Percentiles rank a stretch among this genome's conserved stretches.
Evolutionary conservation across 2,329 filamentous ascomycete genomes (phyloP).

Genomic region (Myriosclerotinia scirpicola): DNA sequence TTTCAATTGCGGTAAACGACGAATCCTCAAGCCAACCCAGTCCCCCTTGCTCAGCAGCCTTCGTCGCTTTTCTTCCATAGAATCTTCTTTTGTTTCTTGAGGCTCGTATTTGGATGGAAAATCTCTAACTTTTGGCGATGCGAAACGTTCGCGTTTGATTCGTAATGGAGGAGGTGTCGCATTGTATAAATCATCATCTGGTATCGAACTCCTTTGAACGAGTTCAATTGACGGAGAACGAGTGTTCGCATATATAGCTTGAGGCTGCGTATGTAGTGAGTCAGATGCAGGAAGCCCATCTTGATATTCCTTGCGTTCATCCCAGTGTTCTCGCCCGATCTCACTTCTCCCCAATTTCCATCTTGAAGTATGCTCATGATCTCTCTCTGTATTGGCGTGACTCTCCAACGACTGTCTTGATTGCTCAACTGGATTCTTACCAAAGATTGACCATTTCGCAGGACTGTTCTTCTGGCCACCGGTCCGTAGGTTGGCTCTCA

Average conservation of each 20-base stretch:
- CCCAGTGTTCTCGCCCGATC: not conserved
- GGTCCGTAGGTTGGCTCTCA: conserved; percentile 41
- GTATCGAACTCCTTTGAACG: not conserved
- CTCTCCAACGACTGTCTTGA: not conserved
- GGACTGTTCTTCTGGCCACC: conserved; percentile 40
- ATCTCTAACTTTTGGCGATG: not conserved
- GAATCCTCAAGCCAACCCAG: conserved; percentile 38
- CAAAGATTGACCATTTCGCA: conserved; percentile 30
- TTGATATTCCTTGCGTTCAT: not conserved
- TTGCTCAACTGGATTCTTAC: conserved; percentile 23
- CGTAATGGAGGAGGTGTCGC: conserved; percentile 31
- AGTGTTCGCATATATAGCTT: not conserved
- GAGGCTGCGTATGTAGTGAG: not conserved
- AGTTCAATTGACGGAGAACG: conserved; percentile 1
- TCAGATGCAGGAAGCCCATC: not conserved
- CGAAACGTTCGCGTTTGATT: conserved; percentile 25
- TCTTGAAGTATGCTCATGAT: not conserved
- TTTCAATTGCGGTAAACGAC: conserved; percentile 32
- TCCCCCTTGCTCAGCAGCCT: conserved; percentile 37
- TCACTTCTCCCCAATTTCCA: not conserved
- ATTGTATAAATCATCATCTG: conserved; percentile 33
- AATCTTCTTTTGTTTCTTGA: conserved; percentile 24
- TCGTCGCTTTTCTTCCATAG: conserved; percentile 33
- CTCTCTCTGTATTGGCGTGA: not conserved
- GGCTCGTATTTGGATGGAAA: conserved; percentile 11